Percentiles rank a stretch among this genome's conserved stretches.
Evolutionary conservation across 2,329 filamentous ascomycete species (phyloP).

Genomic region (Aureobasidium uvarum): DNA sequence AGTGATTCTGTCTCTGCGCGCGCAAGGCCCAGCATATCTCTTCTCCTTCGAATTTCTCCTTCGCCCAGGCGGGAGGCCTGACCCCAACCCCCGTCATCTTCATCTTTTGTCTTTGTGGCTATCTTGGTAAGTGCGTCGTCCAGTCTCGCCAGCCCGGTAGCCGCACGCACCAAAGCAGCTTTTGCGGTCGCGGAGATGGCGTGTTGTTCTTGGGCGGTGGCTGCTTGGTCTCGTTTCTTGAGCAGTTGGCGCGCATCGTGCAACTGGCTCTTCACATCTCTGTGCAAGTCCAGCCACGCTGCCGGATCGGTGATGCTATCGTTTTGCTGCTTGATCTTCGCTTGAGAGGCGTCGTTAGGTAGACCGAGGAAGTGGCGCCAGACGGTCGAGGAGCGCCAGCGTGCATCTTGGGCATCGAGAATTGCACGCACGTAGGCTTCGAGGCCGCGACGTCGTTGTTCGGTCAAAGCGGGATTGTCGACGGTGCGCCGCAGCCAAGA

Average conservation of each 20-base stretch:
- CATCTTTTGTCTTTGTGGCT: constrained; percentile 41
- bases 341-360: constrained; percentile 49
- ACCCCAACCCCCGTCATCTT: constrained; percentile 41
- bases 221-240: constrained; percentile 65
- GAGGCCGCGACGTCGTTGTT: constrained; percentile 65
- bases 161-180: constrained; percentile 67
- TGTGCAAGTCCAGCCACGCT: constrained; percentile 74
- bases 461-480: constrained; percentile 66
- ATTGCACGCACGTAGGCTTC: constrained; percentile 71
- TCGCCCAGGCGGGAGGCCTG: constrained; percentile 60
- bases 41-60: constrained; percentile 69
- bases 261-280: constrained; percentile 68
- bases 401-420: constrained; percentile 67
- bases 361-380: constrained; percentile 75
- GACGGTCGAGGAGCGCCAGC: constrained; percentile 70
- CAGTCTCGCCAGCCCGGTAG: constrained; percentile 61
- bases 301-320: constrained; percentile 49
- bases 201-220: constrained; percentile 59
- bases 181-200: constrained; percentile 67
- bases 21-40: constrained; percentile 67
- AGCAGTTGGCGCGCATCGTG: constrained; percentile 65
- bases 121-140: constrained; percentile 63
- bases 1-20: constrained; percentile 73
- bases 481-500: constrained; percentile 75
- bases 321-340: constrained; percentile 25